Conservation (phyloP, 78 protist species). For the Blattamonas nauphoetae region DNA sequence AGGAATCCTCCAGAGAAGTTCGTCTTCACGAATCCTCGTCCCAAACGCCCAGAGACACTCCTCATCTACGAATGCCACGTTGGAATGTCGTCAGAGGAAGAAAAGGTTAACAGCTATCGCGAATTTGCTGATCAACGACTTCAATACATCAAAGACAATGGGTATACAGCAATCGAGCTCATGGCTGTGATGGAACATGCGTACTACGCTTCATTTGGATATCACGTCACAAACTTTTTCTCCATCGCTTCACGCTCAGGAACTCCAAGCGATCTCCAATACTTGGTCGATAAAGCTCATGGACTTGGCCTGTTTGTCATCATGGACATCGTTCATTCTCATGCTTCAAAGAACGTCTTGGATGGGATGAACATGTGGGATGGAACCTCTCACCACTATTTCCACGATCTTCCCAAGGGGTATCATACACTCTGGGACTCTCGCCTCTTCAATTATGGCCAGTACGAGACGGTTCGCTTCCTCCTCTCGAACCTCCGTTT, state of each 20-base stretch:
- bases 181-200: constrained; percentile 94
- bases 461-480: constrained; percentile 68
- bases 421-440: constrained; percentile 64
- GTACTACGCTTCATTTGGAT: constrained; percentile 85
- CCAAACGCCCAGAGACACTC: constrained; percentile 34
- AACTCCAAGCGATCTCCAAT: constrained; percentile 56
- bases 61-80: constrained; percentile 79
- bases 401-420: constrained; percentile 70
- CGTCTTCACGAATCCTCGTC: constrained; percentile 36
- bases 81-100: constrained; percentile 72
- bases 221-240: constrained; percentile 54
- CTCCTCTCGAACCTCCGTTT: constrained; percentile 68
- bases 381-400: constrained; percentile 70
- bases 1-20: constrained; percentile 50
- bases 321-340: constrained; percentile 79
- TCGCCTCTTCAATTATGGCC: constrained; percentile 78
- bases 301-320: constrained; percentile 63
- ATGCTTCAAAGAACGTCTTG: constrained; percentile 39
- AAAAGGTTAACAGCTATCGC: constrained; percentile 48
- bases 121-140: constrained; percentile 32
- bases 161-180: constrained; percentile 61
- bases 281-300: constrained; percentile 71
- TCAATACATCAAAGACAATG: not conserved
- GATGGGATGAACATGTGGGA: constrained; percentile 80
- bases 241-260: constrained; percentile 57